Evolutionary conservation across 1,284 basidiomycete species (phyloP), one percentile per base, ranked within the genome.

Genomic region (Ceratobasidium sp.): DNA sequence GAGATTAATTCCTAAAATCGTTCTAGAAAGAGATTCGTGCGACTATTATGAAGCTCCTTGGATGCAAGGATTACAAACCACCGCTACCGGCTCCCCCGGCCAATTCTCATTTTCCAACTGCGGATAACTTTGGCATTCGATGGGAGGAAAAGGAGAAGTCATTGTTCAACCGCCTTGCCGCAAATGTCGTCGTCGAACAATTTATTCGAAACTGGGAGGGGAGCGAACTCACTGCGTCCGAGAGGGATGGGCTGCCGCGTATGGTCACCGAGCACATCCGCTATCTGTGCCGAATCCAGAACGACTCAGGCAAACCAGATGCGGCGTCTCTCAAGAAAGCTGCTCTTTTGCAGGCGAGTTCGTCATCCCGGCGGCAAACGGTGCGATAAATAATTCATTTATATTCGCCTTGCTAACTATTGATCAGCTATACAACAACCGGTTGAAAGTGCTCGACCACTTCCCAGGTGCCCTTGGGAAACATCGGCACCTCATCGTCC

Each of bases 141-240:
- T 64, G 60, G 60, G 60, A 64, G 6, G 60, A 64, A 44, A n/a
- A 3, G 10, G 60, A 64, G 20, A 64, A 64, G 27, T 38, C 33
- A 5, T 1, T 64, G 4, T 64, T 64, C 35, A 64, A 64, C 23
- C 27, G 60, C 10, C 35, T 64, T 4, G 60, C 60, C 12, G 27
- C 60, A 4, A 8, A 7, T 1, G 16, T 64, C 10, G 35, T 44
- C n/a, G 35, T 44, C 6, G 35, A 60, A 7, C 23, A 64, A 2
- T n/a, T 35, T 8, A 38, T 5, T 1, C 5, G 1, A 8, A 18
- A 38, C 27, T 35, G 35, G 60, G 35, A 16, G 23, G 35, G 18
- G 6, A 30, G 35, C 18, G 12, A 12, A 12, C 27, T 64, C n/a
- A 38, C 60, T 18, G 60, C 6, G n/a, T 1, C 30, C 44, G 60